A percentile compares a stretch with the other conserved stretches of the same genome.
phyloP scores from a whole-genome alignment of 177 flowering plant genomes.

The Vitis hybrid region DNA sequence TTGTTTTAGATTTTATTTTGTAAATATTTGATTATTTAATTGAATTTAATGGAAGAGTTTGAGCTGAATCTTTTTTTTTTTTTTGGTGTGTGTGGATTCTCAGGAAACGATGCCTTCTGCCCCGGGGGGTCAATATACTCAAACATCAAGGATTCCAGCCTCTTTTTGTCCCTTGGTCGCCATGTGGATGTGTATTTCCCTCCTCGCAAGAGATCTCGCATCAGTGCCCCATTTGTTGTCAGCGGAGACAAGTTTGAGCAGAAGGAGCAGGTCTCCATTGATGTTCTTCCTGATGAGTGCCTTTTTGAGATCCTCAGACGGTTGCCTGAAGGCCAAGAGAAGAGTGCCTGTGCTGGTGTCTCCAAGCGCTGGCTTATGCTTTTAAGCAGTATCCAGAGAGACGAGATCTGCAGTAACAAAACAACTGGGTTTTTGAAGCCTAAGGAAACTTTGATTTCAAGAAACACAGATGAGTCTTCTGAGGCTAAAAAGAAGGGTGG shows the following conservation, averaged over 20 bases:
- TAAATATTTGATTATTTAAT: too few species aligned
- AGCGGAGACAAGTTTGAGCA: conserved; percentile 35
- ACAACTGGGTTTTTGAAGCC: conserved; percentile 9
- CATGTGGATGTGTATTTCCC: conserved; percentile 68
- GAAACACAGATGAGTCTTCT: conserved; percentile 10
- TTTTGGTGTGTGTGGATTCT: conserved; percentile 11
- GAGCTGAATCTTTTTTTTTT: conserved; percentile 12
- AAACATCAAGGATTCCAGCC: conserved; percentile 54
- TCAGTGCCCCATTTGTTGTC: conserved; percentile 61
- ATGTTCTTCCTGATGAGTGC: conserved; percentile 89
- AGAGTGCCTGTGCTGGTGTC: conserved; percentile 73
- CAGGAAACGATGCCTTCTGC: conserved; percentile 66
- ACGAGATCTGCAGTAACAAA: conserved; percentile 36
- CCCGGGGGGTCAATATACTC: conserved; percentile 53
- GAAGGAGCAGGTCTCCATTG: conserved; percentile 54
- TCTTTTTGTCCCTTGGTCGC: conserved; percentile 55
- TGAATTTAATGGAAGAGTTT: neutral
- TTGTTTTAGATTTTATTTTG: too few species aligned
- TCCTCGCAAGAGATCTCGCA: conserved; percentile 72
- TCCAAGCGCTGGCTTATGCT: conserved; percentile 91
- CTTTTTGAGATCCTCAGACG: conserved; percentile 86
- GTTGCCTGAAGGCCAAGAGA: conserved; percentile 59
- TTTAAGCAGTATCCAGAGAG: conserved; percentile 52
- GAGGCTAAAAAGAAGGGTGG: conserved; percentile 13
- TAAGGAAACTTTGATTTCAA: neutral